phyloP scores from a whole-genome alignment of 148 eudicot genomes.

The Rhododendron williamsianum region DNA sequence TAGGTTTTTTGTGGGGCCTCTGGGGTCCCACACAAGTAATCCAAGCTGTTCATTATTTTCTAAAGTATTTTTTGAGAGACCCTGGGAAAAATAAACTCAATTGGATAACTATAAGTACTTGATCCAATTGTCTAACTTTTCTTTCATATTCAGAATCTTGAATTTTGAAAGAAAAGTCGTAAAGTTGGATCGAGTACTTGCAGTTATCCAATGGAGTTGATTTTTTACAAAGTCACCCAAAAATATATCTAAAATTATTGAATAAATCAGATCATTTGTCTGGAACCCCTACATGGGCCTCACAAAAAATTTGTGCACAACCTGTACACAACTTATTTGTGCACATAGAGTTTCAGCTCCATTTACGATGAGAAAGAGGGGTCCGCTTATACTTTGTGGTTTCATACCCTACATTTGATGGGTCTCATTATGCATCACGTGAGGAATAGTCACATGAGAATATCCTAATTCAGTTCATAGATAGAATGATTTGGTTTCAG shows the following conservation, averaged over 20 bases:
- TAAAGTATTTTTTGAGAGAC: background rate
- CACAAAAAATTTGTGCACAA: background rate
- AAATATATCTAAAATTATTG: too few species aligned
- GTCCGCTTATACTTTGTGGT: constrained; percentile 16
- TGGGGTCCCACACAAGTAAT: background rate
- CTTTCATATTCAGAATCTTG: background rate
- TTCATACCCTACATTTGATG: constrained; percentile 6
- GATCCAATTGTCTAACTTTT: background rate
- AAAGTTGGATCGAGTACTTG: background rate
- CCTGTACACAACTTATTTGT: background rate
- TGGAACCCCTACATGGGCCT: background rate
- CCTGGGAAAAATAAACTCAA: background rate
- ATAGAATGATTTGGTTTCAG: constrained; percentile 3
- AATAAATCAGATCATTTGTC: too few species aligned
- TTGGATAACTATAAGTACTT: background rate
- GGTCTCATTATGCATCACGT: background rate
- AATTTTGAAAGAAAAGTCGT: background rate
- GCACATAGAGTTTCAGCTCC: background rate
- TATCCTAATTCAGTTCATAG: background rate
- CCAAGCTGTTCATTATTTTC: too few species aligned
- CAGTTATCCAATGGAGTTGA: background rate
- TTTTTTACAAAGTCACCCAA: background rate
- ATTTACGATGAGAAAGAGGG: constrained; percentile 26
- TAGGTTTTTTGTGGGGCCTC: too few species aligned
- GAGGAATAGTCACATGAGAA: background rate